Base-by-base conservation (phyloP, 2,329 filamentous ascomycete species). In the Pseudogymnoascus pannorum region DNA sequence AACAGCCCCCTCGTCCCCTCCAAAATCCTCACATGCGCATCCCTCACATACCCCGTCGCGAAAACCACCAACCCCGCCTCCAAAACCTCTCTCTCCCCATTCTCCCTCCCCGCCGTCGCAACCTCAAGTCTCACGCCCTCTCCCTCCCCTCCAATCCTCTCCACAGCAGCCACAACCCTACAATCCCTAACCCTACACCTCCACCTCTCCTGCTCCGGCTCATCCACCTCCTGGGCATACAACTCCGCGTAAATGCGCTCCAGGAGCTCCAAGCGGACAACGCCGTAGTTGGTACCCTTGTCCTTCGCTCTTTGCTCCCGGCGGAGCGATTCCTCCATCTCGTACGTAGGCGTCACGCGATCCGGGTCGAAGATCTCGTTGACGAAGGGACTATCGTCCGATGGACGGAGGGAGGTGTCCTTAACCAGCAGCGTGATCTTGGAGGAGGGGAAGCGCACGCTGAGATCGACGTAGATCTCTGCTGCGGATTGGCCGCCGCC, bases 281-380 rank as follows among this genome's bases (percentile, higher is more conserved):
- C 93, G 59, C 91, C 89, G 74, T 97, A 97, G 78, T 97, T 97
- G 64, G 93, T 97, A 29, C 86, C 86, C 63, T 88, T 87, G 67
- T 95, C 90, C 59, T 86, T 85, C 14, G 79, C 76, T 59, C 96
- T 78, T 24, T 79, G 78, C 12, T 77, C 75, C 31, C 62, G 63
- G 57, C 92, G 88, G 64, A 86, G 79, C 48, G 79, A 77, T 1
- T 86, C 76, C 0, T 87, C 78, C 66, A 87, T 85, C 57, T 83
- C 77, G 77, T 86, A 97, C 67, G 96, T 83, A 48, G 80, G 79
- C 72, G 96, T 89, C 29, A 96, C 86, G 63, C 87, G 88, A 33
- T 88, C 86, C 1, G 93, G 93, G 76, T 97, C 92, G 79, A 97
- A 97, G 71, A 97, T 90, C 70, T 94, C 92, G 74, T 97, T 97